Base-by-base conservation (phyloP, 345 rosid species). In the Mallotus nudiflorus region DNA sequence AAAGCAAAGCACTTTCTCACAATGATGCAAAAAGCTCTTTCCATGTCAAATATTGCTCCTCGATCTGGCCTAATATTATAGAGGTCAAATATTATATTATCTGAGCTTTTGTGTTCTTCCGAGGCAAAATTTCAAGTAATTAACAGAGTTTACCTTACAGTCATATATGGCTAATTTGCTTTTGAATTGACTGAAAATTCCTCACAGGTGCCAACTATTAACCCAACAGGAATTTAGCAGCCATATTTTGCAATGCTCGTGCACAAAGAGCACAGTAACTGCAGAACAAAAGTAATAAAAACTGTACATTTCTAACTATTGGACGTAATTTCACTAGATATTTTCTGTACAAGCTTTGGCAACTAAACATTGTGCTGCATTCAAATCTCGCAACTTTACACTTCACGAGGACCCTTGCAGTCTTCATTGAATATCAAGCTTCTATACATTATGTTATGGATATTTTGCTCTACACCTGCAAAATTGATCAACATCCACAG, bases 271-370 rank as follows among this genome's bases (percentile, higher is more conserved):
- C 22, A 50, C 40, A 28, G 8, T 5, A 65, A 29, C 33, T 20
- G 16, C 45, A 22, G 18, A 19, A 2, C 40, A 7, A 6, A 24
- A 25, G 25, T 6, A 16, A 6, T 14, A 31, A 29, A 27, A 46
- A 44, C 55, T 57, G 33, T 69, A 57, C 45, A 56, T 29, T 13
- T n/a, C 28, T 19, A 20, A 57, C 31, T 35, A 22, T 31, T 20
- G 52, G 10, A n/a, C 16, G 19, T 6, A 67, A 13, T 16, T 5
- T 25, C 37, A 24, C 42, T 0, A 24, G 58, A 35, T 37, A 60
- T 25, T 59, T 39, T 70, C 58, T 59, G 39, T 40, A 59, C 73
- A 52, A 44, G 54, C 39, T 28, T 31, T 35, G 14, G 51, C 20
- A 9, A 48, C 48, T 35, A 67, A 66, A 52, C 2, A 51, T 37